These are phyloP conservation scores for Eucalyptus curtisii DNA, from an alignment of 345 rosid species.

Conservation along the genomic window DNA sequence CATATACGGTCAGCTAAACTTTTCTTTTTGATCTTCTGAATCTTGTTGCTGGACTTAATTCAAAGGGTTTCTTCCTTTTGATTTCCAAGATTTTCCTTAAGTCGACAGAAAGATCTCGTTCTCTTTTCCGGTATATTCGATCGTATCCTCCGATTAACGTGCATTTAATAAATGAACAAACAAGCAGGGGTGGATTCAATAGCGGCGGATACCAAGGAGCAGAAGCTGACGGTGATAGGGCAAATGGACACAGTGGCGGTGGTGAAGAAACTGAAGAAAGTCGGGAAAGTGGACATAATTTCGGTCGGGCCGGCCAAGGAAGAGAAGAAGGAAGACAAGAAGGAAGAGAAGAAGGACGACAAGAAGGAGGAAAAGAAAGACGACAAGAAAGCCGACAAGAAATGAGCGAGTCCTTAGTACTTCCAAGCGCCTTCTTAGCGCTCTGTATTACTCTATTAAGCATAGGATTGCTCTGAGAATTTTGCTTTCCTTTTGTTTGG, in stretches of 20 bases:
- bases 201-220: conserved; percentile 80
- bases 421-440: not conserved
- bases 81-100: not conserved
- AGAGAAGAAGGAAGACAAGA: conserved; percentile 87
- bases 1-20: conserved; percentile 37
- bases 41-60: not conserved
- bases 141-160: not conserved
- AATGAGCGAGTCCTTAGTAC: not conserved
- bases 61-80: not conserved
- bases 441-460: not conserved
- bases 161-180: not conserved
- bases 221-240: conserved; percentile 84
- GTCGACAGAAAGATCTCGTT: not conserved
- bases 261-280: conserved; percentile 82
- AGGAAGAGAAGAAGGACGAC: conserved; percentile 61
- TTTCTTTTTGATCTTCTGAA: not conserved
- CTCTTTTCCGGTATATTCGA: not conserved
- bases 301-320: conserved; percentile 94
- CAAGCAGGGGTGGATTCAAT: conserved; percentile 77
- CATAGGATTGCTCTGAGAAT: not conserved
- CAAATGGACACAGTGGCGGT: conserved; percentile 79
- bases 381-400: conserved; percentile 17
- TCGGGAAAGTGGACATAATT: conserved; percentile 81
- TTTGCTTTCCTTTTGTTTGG: not conserved
- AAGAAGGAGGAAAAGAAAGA: conserved; percentile 30